Percentiles rank a stretch among this genome's conserved stretches.
phyloP scores from a whole-genome alignment of 2,329 filamentous ascomycete species.

The Colletotrichum trifolii region DNA sequence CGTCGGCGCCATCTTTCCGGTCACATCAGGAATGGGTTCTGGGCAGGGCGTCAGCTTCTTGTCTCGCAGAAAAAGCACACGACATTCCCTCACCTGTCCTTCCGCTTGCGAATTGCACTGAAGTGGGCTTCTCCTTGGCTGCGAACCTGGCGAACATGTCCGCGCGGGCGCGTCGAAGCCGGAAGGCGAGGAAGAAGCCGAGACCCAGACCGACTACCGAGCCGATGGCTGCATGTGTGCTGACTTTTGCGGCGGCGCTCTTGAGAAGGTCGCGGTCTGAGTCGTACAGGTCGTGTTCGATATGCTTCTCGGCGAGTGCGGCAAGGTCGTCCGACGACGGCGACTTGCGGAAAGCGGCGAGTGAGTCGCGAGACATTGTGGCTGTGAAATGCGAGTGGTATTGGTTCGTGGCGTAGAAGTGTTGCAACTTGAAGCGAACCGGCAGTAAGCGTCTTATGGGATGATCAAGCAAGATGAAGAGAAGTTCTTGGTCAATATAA shows the following conservation, averaged over 20 bases:
- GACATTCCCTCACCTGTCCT: constrained; percentile 58
- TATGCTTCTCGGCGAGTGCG: constrained; percentile 66
- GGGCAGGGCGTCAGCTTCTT: not conserved
- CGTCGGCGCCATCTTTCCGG: constrained; percentile 66
- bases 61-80: not conserved
- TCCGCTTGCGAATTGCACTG: constrained; percentile 71
- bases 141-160: constrained; percentile 72
- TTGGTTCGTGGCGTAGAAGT: not conserved
- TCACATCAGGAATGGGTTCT: constrained; percentile 72
- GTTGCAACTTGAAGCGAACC: too few species aligned
- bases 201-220: constrained; percentile 70
- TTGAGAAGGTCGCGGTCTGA: constrained; percentile 69
- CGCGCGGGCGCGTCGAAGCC: constrained; percentile 64
- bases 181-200: constrained; percentile 66
- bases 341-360: constrained; percentile 49
- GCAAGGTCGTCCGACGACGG: constrained; percentile 59
- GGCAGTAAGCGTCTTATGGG: too few species aligned
- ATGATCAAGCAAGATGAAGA: too few species aligned
- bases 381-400: not conserved
- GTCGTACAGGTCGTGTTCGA: constrained; percentile 63
- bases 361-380: constrained; percentile 37
- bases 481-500: too few species aligned
- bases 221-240: constrained; percentile 66
- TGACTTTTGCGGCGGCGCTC: constrained; percentile 65
- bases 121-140: constrained; percentile 69